Evolutionary conservation across 2,329 filamentous ascomycete species (phyloP).

Genomic region (Paraconiothyrium sp.): DNA sequence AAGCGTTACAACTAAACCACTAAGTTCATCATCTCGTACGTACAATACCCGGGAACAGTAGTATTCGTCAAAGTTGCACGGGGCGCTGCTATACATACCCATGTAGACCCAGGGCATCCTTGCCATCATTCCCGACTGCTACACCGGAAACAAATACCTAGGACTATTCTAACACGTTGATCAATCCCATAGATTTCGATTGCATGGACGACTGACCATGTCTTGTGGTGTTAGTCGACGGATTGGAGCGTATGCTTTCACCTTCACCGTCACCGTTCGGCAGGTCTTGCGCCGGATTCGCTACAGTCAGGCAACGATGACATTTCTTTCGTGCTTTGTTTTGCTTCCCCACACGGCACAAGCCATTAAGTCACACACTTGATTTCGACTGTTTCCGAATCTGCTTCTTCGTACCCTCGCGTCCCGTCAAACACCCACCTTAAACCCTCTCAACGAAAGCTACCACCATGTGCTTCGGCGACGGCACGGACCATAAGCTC

Average conservation of each 20-base stretch:
- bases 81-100: background rate
- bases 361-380: conserved; percentile 1
- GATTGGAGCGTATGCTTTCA: background rate
- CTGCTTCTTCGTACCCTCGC: background rate
- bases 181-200: too few relatives aligned
- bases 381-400: background rate
- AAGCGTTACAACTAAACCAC: background rate
- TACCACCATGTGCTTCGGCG: conserved; percentile 38
- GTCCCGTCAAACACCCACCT: background rate
- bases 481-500: conserved; percentile 29
- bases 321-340: background rate
- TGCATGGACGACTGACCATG: too few relatives aligned
- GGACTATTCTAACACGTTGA: too few relatives aligned
- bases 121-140: too few relatives aligned
- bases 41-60: background rate
- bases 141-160: too few relatives aligned
- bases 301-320: background rate
- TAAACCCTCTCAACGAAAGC: background rate
- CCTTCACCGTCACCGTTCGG: conserved; percentile 1
- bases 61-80: background rate
- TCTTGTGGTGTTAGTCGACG: too few relatives aligned
- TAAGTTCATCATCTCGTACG: background rate
- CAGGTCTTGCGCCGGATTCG: background rate
- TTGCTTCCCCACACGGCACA: conserved; percentile 10
- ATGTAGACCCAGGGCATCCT: background rate